Evolutionary conservation across 768 basidiomycete genomes (phyloP).

Genomic region (Astraeus odoratus): DNA sequence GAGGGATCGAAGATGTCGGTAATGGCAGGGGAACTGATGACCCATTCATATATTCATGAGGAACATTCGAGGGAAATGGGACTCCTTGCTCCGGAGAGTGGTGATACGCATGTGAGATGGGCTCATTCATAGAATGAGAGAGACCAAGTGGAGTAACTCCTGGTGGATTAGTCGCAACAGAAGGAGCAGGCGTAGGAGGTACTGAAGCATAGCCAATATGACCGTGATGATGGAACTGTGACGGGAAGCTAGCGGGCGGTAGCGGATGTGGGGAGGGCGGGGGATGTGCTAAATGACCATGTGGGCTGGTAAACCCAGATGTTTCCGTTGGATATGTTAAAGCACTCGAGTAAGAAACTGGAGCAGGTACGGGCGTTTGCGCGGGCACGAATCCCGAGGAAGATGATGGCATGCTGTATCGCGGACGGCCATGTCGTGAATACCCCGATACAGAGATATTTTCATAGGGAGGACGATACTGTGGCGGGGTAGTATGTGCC

Average conservation of each 20-base stretch:
- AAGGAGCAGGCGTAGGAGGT: conserved; percentile 8
- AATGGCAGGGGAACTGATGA: conserved; percentile 9
- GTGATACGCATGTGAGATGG: conserved; percentile 22
- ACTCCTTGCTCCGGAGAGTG: conserved; percentile 20
- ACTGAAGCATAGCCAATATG: conserved; percentile 9
- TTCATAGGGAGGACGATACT: conserved; percentile 44
- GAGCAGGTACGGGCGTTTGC: conserved; percentile 24
- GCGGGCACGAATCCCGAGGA: conserved; percentile 68
- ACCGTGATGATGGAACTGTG: conserved; percentile 12
- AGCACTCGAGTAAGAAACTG: conserved; percentile 31
- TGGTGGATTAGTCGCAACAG: conserved; percentile 7
- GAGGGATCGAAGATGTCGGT: conserved; percentile 7
- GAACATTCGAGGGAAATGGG: conserved; percentile 23
- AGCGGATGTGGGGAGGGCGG: conserved; percentile 15
- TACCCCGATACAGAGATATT: conserved; percentile 24
- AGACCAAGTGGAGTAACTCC: conserved; percentile 14
- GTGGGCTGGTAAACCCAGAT: conserved; percentile 25
- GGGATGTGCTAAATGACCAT: conserved; percentile 36
- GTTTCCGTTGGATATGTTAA: conserved; percentile 30
- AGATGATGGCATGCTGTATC: conserved; percentile 59
- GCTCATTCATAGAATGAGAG: conserved; percentile 22
- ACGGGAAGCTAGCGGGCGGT: conserved; percentile 13
- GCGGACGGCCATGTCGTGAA: conserved; percentile 47
- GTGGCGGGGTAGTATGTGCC: conserved; percentile 29
- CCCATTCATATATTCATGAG: conserved; percentile 12